Percentiles rank a stretch among this genome's conserved stretches.
Conservation (phyloP, 139 green algal genomes). For the Nannochloris sp. region DNA sequence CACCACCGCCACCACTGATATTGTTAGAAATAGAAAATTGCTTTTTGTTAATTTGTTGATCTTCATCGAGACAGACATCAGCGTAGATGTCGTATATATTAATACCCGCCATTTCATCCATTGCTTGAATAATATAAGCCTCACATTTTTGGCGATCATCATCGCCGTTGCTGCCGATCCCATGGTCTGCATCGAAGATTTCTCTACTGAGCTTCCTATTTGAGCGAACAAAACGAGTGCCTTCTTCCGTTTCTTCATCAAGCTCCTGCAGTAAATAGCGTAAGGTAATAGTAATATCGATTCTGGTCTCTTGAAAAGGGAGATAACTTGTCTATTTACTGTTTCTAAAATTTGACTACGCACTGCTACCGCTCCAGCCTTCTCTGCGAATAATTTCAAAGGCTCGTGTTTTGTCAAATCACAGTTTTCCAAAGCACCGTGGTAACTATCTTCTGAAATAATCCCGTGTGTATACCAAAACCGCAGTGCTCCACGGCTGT, state of each 20-base stretch:
- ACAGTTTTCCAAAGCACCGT: slow-evolving; percentile 31
- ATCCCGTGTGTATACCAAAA: slow-evolving; percentile 70
- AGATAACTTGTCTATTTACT: too few species aligned
- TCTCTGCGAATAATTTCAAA: too few species aligned
- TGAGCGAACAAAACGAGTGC: too few species aligned
- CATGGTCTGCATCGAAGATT: too few species aligned
- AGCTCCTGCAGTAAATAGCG: neutral
- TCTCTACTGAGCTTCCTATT: too few species aligned
- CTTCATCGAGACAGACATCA: slow-evolving; percentile 45
- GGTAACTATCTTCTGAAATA: slow-evolving; percentile 35
- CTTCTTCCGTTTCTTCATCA: neutral
- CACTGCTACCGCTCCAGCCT: too few species aligned
- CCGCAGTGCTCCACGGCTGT: slow-evolving; percentile 61
- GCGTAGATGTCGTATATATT: slow-evolving; percentile 70
- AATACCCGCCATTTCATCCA: slow-evolving; percentile 35
- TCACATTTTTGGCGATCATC: slow-evolving; percentile 15
- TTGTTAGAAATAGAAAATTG: neutral
- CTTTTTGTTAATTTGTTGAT: neutral
- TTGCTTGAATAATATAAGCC: slow-evolving; percentile 12
- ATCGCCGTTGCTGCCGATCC: neutral
- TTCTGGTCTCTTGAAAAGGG: too few species aligned
- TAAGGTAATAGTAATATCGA: too few species aligned
- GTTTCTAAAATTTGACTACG: too few species aligned
- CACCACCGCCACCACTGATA: slow-evolving; percentile 4
- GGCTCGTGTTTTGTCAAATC: slow-evolving; percentile 32